Conservation (phyloP, 2,329 filamentous ascomycete genomes). For the Tolypocladium capitatum region DNA sequence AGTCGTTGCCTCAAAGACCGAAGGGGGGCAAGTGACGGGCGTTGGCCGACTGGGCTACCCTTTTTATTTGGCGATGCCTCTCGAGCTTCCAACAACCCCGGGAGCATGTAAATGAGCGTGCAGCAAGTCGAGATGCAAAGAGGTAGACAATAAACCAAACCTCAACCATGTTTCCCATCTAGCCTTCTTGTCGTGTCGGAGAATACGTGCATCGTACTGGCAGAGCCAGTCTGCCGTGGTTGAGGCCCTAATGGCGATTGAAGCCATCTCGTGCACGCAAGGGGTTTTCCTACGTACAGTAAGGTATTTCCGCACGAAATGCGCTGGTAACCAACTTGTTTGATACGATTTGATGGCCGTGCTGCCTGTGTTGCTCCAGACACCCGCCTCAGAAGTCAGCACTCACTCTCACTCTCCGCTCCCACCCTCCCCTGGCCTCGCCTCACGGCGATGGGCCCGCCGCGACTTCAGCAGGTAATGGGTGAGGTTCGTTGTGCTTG, state of each 20-base stretch:
- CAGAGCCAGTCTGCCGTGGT: neutral
- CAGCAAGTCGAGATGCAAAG: neutral
- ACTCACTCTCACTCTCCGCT: neutral
- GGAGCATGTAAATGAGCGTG: neutral
- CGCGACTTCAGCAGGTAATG: neutral
- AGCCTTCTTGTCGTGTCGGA: neutral
- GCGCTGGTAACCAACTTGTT: neutral
- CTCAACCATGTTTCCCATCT: neutral
- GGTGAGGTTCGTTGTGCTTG: neutral
- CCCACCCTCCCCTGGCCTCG: too few species aligned
- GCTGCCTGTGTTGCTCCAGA: neutral
- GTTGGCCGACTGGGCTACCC: too few species aligned
- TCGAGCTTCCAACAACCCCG: neutral
- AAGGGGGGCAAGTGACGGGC: constrained; percentile 16
- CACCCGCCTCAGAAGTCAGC: neutral
- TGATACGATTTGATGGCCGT: neutral
- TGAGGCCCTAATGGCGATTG: neutral
- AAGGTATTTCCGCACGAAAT: neutral
- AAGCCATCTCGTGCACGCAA: neutral
- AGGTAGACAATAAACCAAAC: neutral
- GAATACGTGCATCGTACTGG: too few species aligned
- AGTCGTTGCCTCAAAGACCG: constrained; percentile 14
- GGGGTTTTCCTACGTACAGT: neutral
- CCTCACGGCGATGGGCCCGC: neutral
- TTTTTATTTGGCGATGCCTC: neutral